Evolutionary conservation across 345 rosid genomes (phyloP).

Genomic region (Sonneratia caseolaris): DNA sequence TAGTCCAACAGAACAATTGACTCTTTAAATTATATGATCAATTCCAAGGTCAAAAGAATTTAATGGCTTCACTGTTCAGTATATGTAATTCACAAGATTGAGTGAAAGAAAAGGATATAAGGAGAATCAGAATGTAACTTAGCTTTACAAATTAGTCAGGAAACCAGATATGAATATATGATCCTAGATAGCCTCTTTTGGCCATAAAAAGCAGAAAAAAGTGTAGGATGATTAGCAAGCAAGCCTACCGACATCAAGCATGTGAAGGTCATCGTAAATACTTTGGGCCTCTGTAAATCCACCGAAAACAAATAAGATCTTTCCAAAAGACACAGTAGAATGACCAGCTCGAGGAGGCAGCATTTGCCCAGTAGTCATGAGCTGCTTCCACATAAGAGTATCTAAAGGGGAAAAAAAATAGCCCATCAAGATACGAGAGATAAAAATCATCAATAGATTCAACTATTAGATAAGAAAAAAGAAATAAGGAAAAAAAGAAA

Average conservation of each 20-base stretch:
- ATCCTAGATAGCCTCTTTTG: neutral
- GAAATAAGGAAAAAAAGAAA: neutral
- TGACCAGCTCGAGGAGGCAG: conserved; percentile 98
- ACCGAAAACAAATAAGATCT: conserved; percentile 81
- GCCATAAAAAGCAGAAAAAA: neutral
- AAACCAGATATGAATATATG: neutral
- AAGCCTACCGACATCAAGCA: conserved; percentile 73
- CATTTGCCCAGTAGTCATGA: conserved; percentile 62
- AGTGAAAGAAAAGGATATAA: neutral
- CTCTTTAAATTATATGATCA: neutral
- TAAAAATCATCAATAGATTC: neutral
- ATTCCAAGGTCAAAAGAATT: neutral
- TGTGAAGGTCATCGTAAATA: conserved; percentile 71
- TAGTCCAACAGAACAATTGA: neutral
- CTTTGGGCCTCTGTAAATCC: conserved; percentile 95
- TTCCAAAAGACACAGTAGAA: conserved; percentile 77
- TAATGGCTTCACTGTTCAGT: neutral
- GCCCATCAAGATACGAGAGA: neutral
- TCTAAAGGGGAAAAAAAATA: conserved; percentile 28
- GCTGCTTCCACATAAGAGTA: conserved; percentile 81
- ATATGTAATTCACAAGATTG: neutral
- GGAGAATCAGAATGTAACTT: neutral
- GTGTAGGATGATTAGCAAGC: neutral
- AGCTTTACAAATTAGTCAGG: neutral
- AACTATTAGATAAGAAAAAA: neutral